Evolutionary conservation across 225 moss, liverwort and hornwort genomes (phyloP).

Genomic region (Takakia lepidozioides): DNA sequence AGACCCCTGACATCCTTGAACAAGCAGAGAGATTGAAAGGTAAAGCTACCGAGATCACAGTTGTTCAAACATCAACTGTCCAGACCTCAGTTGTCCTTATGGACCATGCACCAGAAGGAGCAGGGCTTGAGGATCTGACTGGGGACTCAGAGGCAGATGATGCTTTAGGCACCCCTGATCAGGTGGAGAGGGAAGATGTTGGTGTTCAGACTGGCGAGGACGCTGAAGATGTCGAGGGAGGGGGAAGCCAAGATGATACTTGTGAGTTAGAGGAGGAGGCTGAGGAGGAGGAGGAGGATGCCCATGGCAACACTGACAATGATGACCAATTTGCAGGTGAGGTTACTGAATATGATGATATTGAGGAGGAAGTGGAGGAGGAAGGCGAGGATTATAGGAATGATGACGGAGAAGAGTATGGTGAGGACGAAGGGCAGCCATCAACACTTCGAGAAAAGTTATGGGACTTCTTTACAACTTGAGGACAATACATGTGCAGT

Average conservation of each 20-base stretch:
- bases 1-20: slow-evolving; percentile 16
- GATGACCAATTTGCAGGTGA: slow-evolving; percentile 21
- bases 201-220: slow-evolving; percentile 14
- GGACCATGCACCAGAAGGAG: slow-evolving; percentile 19
- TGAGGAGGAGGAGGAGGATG: slow-evolving; percentile 18
- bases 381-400: slow-evolving; percentile 14
- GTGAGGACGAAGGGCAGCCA: slow-evolving; percentile 34
- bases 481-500: slow-evolving; percentile 1
- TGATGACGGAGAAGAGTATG: slow-evolving; percentile 32
- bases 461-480: slow-evolving; percentile 96
- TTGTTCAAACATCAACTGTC: slow-evolving; percentile 13
- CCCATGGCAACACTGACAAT: slow-evolving; percentile 26
- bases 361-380: slow-evolving; percentile 9
- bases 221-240: slow-evolving; percentile 6
- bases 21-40: slow-evolving; percentile 10
- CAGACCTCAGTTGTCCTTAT: slow-evolving; percentile 22
- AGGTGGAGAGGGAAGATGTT: slow-evolving; percentile 9
- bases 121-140: slow-evolving; percentile 9
- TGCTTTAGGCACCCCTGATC: slow-evolving; percentile 11
- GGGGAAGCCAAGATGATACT: slow-evolving; percentile 26
- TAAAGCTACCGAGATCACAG: slow-evolving; percentile 1
- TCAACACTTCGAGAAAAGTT: slow-evolving; percentile 66
- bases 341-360: slow-evolving; percentile 35
- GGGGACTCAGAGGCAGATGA: slow-evolving; percentile 1
- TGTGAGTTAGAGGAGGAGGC: slow-evolving; percentile 38